Base-by-base conservation (phyloP, 176 grass and related monocot genomes). In the Aegilops bicornis region DNA sequence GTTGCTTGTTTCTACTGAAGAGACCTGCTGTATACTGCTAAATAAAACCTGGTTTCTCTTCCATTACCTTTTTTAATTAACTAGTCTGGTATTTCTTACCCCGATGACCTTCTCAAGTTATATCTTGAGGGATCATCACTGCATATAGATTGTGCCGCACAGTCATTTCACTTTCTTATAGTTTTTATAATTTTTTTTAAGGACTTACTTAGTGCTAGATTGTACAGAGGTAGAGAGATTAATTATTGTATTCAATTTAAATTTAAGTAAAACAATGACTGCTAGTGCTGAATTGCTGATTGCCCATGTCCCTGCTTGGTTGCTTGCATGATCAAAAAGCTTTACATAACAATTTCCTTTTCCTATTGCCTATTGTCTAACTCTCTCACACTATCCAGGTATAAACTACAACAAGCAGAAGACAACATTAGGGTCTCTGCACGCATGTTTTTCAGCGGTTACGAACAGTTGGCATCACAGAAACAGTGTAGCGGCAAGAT, bases 361-460 rank as follows among this genome's bases (percentile, higher is more conserved):
- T 58, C 11, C 50, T 60, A 73, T 54, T 61, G 23, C 3, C 33
- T 83, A 47, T 47, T 47, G 4, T 47, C 43, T 47, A 47, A 47
- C 43, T 47, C 43, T 47, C 43, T 14, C 4, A 68, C 25, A 81
- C 9, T 50, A 43, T 30, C 23, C 23, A 35, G 78, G 36, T 15
- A 25, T 62, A 17, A 81, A 8, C 27, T 66, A 58, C 17, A 80
- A 16, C 37, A 70, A 72, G 27, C 5, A 20, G 8, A 40, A 50
- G 19, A 54, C 45, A 82, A n/a, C 10, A 25, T 35, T 20, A 70
- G 20, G 43, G 32, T 79, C 7, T 17, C 25, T 54, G 47, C 9
- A 52, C 12, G 22, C 33, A 76, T 73, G 36, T 62, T 45, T 58
- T 84, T 76, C 82, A 83, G 66, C 7, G 81, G 6, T 59, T 45